Evolutionary conservation across 257 asterid genomes (phyloP), one percentile per base, ranked within the genome.

Genomic region (Henckelia pumila): DNA sequence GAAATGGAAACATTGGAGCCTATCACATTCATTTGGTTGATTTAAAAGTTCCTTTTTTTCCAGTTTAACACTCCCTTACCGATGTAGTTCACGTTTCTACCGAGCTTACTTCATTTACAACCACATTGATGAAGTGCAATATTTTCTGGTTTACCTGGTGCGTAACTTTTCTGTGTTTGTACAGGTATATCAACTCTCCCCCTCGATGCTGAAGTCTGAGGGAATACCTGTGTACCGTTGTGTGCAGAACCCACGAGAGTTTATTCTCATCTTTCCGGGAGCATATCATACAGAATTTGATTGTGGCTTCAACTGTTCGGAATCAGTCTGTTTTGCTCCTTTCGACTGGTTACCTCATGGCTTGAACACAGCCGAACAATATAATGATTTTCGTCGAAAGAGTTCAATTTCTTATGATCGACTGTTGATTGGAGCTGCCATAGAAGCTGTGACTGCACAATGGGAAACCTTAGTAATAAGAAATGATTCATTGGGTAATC

Each of bases 141-240:
- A 23, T 28, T 61, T 23, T 10, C 16, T 9, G 8, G 29, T 56
- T 57, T 63, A 61, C 71, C 77, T 58, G 61, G 50, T 25, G 50
- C 59, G 26, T 63, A 5, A 56, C 33, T 66, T 64, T 4, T 68
- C 59, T 71, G 37, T 61, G 55, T 35, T 19, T 21, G n/a, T 77
- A 63, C 89, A 94, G 99, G 85, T 75, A 52, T 32, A 76, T 74
- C 97, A 85, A 68, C 63, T 94, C 65, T 78, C 96, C 26, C 95
- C 96, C 63, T 83, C 89, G 58, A 59, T 76, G 67, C 83, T 87
- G 63, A 71, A 56, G 35, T 71, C 90, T 2, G 85, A 85, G 81
- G 96, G 95, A 19, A 80, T 88, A 66, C 95, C 96, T 32, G 91
- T 90, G 57, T 94, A 79, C 69, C 92, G 95, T 22, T 94, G 97